These are phyloP conservation scores for Suillus lakei DNA, from an alignment of 768 basidiomycete genomes.

Conservation along the genomic window DNA sequence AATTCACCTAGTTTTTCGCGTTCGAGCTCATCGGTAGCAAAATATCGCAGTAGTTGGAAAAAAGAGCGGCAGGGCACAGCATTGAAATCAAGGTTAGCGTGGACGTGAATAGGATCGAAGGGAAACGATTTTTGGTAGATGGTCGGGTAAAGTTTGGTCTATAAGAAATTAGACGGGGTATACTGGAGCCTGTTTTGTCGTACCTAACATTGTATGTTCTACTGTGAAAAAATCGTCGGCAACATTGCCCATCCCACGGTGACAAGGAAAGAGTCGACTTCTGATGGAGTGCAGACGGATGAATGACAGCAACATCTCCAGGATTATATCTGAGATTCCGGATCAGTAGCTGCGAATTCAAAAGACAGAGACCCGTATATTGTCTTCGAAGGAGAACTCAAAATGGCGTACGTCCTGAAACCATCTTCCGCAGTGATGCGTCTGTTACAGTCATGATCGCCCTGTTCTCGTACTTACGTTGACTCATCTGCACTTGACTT, in stretches of 20 bases:
- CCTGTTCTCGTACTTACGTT: too few relatives aligned
- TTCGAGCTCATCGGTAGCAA: conserved; percentile 78
- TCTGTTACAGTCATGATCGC: too few relatives aligned
- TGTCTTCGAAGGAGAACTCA: conserved; percentile 71
- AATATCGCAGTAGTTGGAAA: conserved; percentile 80
- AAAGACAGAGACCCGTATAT: conserved; percentile 42
- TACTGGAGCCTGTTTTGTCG: not conserved
- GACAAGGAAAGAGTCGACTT: conserved; percentile 72
- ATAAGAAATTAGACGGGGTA: conserved; percentile 1
- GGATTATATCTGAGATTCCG: conserved; percentile 62
- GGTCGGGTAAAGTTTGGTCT: conserved; percentile 71
- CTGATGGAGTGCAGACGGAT: conserved; percentile 63
- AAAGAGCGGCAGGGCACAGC: conserved; percentile 86
- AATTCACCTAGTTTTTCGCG: conserved; percentile 87
- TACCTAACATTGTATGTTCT: conserved; percentile 42
- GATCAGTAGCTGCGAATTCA: conserved; percentile 1
- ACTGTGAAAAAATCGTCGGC: conserved; percentile 62
- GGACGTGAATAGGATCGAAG: conserved; percentile 77
- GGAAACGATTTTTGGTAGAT: conserved; percentile 64
- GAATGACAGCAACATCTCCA: conserved; percentile 83
- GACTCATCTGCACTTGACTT: too few relatives aligned
- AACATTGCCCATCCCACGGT: conserved; percentile 60
- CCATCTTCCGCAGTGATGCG: conserved; percentile 81
- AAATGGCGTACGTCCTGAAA: conserved; percentile 94
- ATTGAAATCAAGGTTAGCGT: conserved; percentile 80